Evolutionary conservation across 1,284 basidiomycete genomes (phyloP).

Genomic region (Exobasidium rhododendri): DNA sequence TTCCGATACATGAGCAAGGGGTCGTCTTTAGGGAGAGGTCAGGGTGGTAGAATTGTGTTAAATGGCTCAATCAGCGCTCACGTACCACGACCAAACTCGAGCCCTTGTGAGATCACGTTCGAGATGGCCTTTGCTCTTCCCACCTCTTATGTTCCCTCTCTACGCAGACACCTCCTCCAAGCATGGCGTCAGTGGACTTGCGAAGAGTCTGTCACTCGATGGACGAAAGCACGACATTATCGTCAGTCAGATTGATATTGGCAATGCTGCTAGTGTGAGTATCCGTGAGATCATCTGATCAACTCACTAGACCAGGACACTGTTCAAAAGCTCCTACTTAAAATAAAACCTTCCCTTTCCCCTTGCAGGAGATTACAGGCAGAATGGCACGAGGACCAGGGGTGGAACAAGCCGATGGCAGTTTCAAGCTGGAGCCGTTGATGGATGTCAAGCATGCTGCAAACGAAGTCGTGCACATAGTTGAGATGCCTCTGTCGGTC

Average conservation of each 20-base stretch:
- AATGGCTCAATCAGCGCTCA: conserved; percentile 41
- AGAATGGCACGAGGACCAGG: conserved; percentile 34
- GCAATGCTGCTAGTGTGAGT: conserved; percentile 32
- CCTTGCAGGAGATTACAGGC: conserved; percentile 26
- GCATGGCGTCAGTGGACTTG: conserved; percentile 37
- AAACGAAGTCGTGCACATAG: conserved; percentile 35
- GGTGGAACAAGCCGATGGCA: conserved; percentile 35
- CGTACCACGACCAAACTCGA: conserved; percentile 28
- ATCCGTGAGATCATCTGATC: no score
- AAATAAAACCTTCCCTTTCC: background rate
- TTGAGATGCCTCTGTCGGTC: conserved; percentile 37
- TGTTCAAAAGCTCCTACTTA: no score
- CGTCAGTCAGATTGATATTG: conserved; percentile 41
- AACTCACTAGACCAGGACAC: no score
- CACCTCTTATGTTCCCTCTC: no score
- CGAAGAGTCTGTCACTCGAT: conserved; percentile 37
- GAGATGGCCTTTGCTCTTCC: no score
- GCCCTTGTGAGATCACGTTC: conserved; percentile 18
- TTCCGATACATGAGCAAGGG: conserved; percentile 37
- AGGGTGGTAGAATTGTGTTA: conserved; percentile 42
- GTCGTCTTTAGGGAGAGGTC: conserved; percentile 1
- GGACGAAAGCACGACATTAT: conserved; percentile 29
- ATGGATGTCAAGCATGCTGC: conserved; percentile 38
- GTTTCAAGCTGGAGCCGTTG: conserved; percentile 30
- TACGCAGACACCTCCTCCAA: conserved; percentile 35